A percentile compares a stretch with the other conserved stretches of the same genome.
Evolutionary conservation across 164 flowering plant genomes (phyloP).

Genomic region (Sedum album): DNA sequence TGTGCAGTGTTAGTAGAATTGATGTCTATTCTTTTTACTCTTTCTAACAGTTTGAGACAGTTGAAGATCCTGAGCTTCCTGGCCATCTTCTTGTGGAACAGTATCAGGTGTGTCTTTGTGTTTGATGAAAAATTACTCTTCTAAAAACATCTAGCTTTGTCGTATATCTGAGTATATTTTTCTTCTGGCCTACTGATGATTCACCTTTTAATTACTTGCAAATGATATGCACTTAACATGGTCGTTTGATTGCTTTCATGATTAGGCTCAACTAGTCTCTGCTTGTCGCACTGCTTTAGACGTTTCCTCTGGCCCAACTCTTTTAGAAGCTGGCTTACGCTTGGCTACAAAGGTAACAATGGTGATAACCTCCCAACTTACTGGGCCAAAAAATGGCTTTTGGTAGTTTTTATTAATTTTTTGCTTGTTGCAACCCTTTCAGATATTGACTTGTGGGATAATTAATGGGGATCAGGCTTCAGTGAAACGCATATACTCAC

Average conservation of each 20-base stretch:
- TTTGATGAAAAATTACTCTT: neutral
- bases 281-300: conserved; percentile 86
- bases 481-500: conserved; percentile 72
- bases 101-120: conserved; percentile 56
- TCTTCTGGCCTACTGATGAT: neutral
- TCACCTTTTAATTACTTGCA: neutral
- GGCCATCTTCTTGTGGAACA: conserved; percentile 91
- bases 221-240: conserved; percentile 12
- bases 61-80: conserved; percentile 86
- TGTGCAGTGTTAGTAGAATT: neutral
- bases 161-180: neutral
- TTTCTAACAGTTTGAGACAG: conserved; percentile 49
- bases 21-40: neutral
- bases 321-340: conserved; percentile 86
- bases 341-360: conserved; percentile 83
- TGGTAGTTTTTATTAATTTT: neutral
- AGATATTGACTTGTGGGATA: conserved; percentile 88
- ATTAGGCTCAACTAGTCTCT: conserved; percentile 89
- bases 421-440: conserved; percentile 14
- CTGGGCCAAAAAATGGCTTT: neutral
- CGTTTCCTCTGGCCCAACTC: conserved; percentile 67
- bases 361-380: neutral
- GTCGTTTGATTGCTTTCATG: conserved; percentile 13
- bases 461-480: conserved; percentile 83
- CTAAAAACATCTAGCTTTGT: neutral